phyloP scores from a whole-genome alignment of 176 grass and related monocot species.

The Musa troglodytarum region DNA sequence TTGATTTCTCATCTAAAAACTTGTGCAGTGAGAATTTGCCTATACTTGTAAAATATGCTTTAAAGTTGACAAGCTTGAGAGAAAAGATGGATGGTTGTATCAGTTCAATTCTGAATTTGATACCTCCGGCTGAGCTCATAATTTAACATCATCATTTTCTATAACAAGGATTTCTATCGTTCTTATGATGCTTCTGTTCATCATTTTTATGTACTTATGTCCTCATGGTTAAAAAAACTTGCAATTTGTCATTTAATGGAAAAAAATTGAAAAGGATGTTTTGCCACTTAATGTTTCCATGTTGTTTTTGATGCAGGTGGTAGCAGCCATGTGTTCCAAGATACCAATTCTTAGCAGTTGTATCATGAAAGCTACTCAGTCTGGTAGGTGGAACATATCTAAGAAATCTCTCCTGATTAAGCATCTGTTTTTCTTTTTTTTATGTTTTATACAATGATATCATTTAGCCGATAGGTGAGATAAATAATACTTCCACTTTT shows the following conservation, averaged over 20 bases:
- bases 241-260: not conserved
- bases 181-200: not conserved
- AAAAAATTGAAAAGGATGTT: not conserved
- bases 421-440: not conserved
- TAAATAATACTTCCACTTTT: too few species aligned
- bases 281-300: slow-evolving; percentile 5
- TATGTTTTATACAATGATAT: not conserved
- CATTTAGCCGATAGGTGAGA: too few species aligned
- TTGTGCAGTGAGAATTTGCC: too few species aligned
- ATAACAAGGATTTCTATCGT: not conserved
- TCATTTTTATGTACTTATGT: not conserved
- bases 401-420: not conserved
- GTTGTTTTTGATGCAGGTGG: slow-evolving; percentile 37
- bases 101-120: not conserved
- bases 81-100: not conserved
- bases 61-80: not conserved
- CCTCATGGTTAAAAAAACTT: not conserved
- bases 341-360: slow-evolving; percentile 62
- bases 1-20: too few species aligned
- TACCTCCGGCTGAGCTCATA: not conserved
- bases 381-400: slow-evolving; percentile 36
- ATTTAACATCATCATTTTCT: too few species aligned
- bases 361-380: slow-evolving; percentile 70
- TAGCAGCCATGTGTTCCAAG: slow-evolving; percentile 74
- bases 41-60: not conserved